Evolutionary conservation across 257 asterid species (phyloP).

Genomic region (Fraxinus excelsior): DNA sequence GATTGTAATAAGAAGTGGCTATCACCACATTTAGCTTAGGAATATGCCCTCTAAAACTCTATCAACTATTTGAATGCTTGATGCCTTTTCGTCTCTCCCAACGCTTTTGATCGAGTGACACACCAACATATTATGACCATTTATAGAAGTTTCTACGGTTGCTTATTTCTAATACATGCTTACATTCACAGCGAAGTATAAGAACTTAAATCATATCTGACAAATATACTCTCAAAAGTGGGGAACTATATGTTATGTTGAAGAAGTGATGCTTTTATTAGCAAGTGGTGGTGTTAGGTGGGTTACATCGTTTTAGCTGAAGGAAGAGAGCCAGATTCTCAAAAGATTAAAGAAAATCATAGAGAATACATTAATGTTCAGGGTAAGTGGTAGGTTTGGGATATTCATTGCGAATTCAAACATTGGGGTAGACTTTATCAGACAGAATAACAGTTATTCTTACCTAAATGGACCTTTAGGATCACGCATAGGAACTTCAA

Average conservation of each 20-base stretch:
- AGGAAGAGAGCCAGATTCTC: too few relatives aligned
- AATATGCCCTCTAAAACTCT: not conserved
- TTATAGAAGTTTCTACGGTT: not conserved
- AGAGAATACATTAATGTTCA: not conserved
- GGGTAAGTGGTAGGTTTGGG: not conserved
- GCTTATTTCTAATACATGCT: not conserved
- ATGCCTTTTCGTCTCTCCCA: not conserved
- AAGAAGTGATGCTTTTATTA: not conserved
- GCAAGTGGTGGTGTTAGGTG: not conserved
- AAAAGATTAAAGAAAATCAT: too few relatives aligned
- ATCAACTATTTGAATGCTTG: not conserved
- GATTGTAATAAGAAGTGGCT: not conserved
- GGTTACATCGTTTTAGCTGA: too few relatives aligned
- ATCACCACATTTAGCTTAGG: not conserved
- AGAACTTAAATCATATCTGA: not conserved
- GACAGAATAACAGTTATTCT: not conserved
- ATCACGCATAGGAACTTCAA: slow-evolving; percentile 79
- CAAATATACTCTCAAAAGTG: not conserved
- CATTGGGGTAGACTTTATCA: not conserved
- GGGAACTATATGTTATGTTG: not conserved
- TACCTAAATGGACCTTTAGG: slow-evolving; percentile 95
- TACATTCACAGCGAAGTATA: not conserved
- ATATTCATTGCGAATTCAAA: not conserved
- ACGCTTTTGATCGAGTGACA: not conserved
- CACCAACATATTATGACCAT: not conserved